phyloP scores from a whole-genome alignment of 2,329 filamentous ascomycete genomes.

The Talaromyces sp. region DNA sequence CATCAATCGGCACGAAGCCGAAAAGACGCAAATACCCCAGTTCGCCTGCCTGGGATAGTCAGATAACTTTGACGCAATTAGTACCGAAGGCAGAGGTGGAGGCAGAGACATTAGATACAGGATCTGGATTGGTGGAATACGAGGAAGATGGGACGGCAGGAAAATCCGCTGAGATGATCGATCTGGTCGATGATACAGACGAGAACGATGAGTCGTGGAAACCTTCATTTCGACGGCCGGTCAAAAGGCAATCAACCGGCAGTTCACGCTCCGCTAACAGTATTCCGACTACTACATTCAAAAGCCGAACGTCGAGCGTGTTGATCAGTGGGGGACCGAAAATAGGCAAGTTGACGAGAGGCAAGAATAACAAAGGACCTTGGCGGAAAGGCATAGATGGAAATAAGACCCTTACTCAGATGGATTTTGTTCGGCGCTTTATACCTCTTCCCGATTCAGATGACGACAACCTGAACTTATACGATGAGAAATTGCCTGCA shows the following conservation, averaged over 20 bases:
- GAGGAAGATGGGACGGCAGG: constrained; percentile 21
- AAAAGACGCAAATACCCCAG: constrained; percentile 17
- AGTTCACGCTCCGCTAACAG: background rate
- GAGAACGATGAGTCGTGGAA: constrained; percentile 21
- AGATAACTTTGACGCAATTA: constrained; percentile 40
- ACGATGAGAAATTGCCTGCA: background rate
- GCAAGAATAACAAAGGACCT: constrained; percentile 18
- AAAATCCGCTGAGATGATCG: constrained; percentile 19
- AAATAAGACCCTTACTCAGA: constrained; percentile 40
- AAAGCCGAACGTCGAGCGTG: background rate
- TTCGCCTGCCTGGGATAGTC: constrained; percentile 22
- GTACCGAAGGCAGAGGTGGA: constrained; percentile 32
- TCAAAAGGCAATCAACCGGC: background rate
- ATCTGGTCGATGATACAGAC: constrained; percentile 23
- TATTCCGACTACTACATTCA: constrained; percentile 10
- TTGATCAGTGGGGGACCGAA: constrained; percentile 10
- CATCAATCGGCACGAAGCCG: constrained; percentile 18
- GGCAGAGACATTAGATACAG: constrained; percentile 17
- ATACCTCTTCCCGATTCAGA: constrained; percentile 29
- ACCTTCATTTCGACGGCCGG: constrained; percentile 5
- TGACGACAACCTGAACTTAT: constrained; percentile 21
- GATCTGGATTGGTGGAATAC: constrained; percentile 29
- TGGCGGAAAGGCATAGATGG: constrained; percentile 18
- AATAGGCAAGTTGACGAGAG: constrained; percentile 21
- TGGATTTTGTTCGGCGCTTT: constrained; percentile 37